Evolutionary conservation across 768 basidiomycete genomes (phyloP).

Genomic region (Termitomyces sp.): DNA sequence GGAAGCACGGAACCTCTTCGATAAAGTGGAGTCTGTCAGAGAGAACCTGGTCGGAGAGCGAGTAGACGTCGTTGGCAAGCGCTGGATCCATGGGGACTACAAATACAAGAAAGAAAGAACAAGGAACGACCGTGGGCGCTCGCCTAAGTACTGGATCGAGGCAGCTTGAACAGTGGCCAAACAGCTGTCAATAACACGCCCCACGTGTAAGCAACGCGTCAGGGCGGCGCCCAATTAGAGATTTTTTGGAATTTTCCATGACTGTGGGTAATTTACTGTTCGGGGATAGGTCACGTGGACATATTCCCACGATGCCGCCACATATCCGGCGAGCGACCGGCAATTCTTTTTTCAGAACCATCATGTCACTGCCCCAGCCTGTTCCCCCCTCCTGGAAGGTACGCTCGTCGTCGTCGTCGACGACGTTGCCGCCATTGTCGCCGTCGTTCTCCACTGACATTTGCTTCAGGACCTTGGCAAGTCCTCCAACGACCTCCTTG

Average conservation of each 20-base stretch:
- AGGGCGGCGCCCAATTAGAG: neutral
- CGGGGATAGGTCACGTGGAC: neutral
- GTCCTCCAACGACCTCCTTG: slow-evolving; percentile 91
- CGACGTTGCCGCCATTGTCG: neutral
- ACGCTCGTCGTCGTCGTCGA: slow-evolving; percentile 11
- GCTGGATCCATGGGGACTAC: slow-evolving; percentile 33
- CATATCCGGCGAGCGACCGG: slow-evolving; percentile 13
- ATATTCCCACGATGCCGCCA: slow-evolving; percentile 17
- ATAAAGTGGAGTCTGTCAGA: slow-evolving; percentile 69
- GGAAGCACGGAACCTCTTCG: slow-evolving; percentile 49
- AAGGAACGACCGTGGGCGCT: slow-evolving; percentile 12
- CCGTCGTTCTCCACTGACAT: slow-evolving; percentile 1
- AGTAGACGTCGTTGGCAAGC: slow-evolving; percentile 56
- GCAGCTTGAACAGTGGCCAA: slow-evolving; percentile 32
- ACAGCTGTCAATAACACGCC: slow-evolving; percentile 28
- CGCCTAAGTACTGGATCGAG: slow-evolving; percentile 3
- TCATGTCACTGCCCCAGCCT: slow-evolving; percentile 89
- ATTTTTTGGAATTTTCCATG: neutral
- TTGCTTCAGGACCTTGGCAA: slow-evolving; percentile 81
- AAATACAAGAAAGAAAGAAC: slow-evolving; percentile 44
- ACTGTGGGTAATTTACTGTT: neutral
- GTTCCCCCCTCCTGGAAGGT: slow-evolving; percentile 98
- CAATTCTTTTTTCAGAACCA: slow-evolving; percentile 18
- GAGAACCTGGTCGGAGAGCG: slow-evolving; percentile 66
- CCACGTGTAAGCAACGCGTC: slow-evolving; percentile 14